Percentiles rank a stretch among this genome's conserved stretches.
phyloP scores from a whole-genome alignment of 805 yeast species.

The Jamesozyma jinghongensis region DNA sequence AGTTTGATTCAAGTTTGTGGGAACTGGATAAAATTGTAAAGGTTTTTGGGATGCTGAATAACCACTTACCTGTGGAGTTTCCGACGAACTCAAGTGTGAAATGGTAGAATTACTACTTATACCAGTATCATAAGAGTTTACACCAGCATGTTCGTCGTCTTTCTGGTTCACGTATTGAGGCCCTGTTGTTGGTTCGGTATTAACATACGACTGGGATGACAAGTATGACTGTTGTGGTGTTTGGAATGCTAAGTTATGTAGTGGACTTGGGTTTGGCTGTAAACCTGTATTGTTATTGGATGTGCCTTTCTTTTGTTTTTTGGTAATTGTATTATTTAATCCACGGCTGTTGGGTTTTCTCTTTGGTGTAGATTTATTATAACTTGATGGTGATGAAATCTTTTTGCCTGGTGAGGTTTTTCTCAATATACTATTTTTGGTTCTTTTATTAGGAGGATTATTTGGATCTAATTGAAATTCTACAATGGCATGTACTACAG shows the following conservation, averaged over 20 bases:
- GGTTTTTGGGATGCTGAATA: conserved; percentile 31
- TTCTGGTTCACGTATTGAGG: not conserved
- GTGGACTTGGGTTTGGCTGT: conserved; percentile 28
- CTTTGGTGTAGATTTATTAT: conserved; percentile 27
- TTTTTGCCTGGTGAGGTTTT: conserved; percentile 28
- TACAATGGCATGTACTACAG: conserved; percentile 43
- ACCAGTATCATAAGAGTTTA: conserved; percentile 1
- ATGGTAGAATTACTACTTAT: conserved; percentile 10
- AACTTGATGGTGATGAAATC: conserved; percentile 29
- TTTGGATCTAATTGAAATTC: conserved; percentile 43
- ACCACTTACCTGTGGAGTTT: conserved; percentile 15
- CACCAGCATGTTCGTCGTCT: not conserved
- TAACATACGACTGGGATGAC: conserved; percentile 1
- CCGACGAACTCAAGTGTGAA: conserved; percentile 9
- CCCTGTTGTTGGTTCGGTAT: not conserved
- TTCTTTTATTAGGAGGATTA: conserved; percentile 36
- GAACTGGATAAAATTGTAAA: conserved; percentile 27
- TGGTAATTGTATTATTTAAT: not conserved
- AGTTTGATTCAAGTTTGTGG: conserved; percentile 13
- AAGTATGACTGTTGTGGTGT: conserved; percentile 26
- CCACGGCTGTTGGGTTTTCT: conserved; percentile 9
- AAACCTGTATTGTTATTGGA: conserved; percentile 2
- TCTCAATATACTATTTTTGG: conserved; percentile 29
- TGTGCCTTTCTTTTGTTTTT: conserved; percentile 4
- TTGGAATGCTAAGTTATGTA: conserved; percentile 27